Base-by-base conservation (phyloP, 768 basidiomycete genomes). In the Boletus reticuloceps region DNA sequence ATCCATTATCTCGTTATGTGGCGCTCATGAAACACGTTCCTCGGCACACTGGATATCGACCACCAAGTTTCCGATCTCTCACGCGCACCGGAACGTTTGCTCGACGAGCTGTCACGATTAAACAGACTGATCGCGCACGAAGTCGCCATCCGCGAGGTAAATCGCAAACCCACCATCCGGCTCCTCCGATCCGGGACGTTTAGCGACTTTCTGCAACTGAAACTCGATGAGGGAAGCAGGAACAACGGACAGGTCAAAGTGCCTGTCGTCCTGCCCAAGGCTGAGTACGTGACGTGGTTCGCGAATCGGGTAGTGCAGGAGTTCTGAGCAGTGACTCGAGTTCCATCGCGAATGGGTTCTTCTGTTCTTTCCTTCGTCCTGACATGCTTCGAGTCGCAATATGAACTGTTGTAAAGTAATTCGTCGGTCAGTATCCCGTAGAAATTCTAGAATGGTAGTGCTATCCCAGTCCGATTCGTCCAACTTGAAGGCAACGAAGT, bases 131-230 rank as follows among this genome's bases (percentile, higher is more conserved):
- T 22, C 22, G 1, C 22, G 22, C 3, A 22, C 22, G 22, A 22
- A 22, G 3, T 22, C 22, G 22, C 22, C 22, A 22, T 4, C 22
- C 22, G 4, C 22, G 22, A 22, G 1, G 4, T 3, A 22, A 22
- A 3, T 22, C 41, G 58, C 36, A 52, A 48, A 31, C 66, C 63
- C 25, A 65, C 63, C 14, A 45, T 68, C 36, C 55, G 68, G 27
- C 50, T 69, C 9, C 58, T 68, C 22, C 42, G 47, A 31, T 12
- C 48, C 2, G 65, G 62, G n/a, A 65, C 68, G 7, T 68, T 68
- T 42, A 50, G 53, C 8, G 65, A 53, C 1, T 69, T 58, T 38
- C 54, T 58, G 16, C 60, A 54, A n/a, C 31, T 57, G 36, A 68
- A 48, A 25, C 45, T 51, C 7, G 63, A 68, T 27, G 48, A 51